A percentile compares a stretch with the other conserved stretches of the same genome.
Evolutionary conservation across 2,329 filamentous ascomycete species (phyloP).

Genomic region (Cyclaneusma minus): DNA sequence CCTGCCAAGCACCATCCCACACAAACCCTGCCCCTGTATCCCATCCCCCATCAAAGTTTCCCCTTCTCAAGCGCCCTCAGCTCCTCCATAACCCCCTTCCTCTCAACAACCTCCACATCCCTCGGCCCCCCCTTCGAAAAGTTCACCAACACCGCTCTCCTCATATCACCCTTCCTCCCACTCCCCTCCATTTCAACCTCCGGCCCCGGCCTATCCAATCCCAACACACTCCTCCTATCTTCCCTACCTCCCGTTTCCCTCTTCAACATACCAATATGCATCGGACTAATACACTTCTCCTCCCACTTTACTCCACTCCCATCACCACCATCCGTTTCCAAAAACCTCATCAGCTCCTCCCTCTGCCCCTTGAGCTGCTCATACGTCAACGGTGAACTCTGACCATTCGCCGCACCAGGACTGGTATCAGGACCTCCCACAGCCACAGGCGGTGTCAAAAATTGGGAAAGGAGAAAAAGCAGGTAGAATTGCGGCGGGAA

Average conservation of each 20-base stretch:
- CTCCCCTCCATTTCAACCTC: constrained; percentile 35
- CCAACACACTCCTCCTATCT: constrained; percentile 38
- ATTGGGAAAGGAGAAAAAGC: constrained; percentile 38
- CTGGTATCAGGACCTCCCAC: constrained; percentile 10
- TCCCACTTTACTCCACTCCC: constrained; percentile 29
- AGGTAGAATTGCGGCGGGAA: constrained; percentile 85
- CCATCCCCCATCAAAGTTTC: too few species aligned
- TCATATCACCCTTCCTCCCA: constrained; percentile 36
- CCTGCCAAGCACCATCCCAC: too few species aligned
- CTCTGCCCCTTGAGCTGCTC: constrained; percentile 30
- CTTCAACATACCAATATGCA: constrained; percentile 24
- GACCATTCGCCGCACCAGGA: constrained; percentile 11
- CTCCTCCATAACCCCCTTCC: constrained; percentile 32
- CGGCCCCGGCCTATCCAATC: constrained; percentile 38
- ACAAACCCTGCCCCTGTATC: too few species aligned
- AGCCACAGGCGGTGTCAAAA: constrained; percentile 26
- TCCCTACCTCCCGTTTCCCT: constrained; percentile 25
- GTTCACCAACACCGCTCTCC: constrained; percentile 40
- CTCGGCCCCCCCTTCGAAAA: constrained; percentile 34
- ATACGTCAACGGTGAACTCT: too few species aligned
- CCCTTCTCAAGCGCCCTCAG: constrained; percentile 22
- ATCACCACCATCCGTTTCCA: constrained; percentile 27
- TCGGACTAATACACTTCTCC: constrained; percentile 46
- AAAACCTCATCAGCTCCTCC: constrained; percentile 34
- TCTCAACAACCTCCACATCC: constrained; percentile 34